A percentile compares a stretch with the other conserved stretches of the same genome.
These are phyloP conservation scores for Ceratorhiza oryzae-sativae DNA, from an alignment of 1,284 basidiomycete species.

Conservation along the genomic window DNA sequence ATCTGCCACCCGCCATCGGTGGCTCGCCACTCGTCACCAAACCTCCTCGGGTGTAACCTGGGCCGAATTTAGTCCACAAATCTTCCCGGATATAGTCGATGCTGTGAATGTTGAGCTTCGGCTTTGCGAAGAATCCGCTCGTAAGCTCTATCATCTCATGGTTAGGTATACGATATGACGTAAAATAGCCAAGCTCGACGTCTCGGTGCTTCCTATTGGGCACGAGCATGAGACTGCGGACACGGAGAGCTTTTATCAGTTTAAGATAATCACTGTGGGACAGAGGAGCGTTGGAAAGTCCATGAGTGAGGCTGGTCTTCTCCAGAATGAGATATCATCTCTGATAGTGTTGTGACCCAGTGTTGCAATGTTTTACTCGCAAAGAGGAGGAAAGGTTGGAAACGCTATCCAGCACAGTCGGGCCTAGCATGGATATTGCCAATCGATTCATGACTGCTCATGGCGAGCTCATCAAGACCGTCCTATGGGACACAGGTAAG, in stretches of 20 bases:
- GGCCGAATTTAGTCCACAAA: conserved; percentile 23
- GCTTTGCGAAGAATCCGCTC: conserved; percentile 22
- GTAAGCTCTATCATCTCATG: neutral
- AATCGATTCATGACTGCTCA: conserved; percentile 32
- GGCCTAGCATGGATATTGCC: conserved; percentile 21
- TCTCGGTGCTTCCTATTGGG: conserved; percentile 29
- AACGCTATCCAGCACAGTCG: conserved; percentile 14
- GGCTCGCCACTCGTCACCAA: conserved; percentile 22
- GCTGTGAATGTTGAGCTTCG: neutral
- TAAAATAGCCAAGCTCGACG: conserved; percentile 34
- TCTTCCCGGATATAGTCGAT: conserved; percentile 6
- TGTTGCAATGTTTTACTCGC: conserved; percentile 27
- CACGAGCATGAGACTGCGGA: conserved; percentile 16
- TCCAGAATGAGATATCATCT: neutral
- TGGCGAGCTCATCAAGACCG: conserved; percentile 23
- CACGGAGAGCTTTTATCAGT: conserved; percentile 8
- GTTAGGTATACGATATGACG: neutral
- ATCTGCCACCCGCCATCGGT: conserved; percentile 2
- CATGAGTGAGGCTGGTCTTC: conserved; percentile 8
- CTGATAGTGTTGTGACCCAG: neutral
- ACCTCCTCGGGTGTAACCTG: conserved; percentile 25
- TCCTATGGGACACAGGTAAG: conserved; percentile 33
- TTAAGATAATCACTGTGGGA: conserved; percentile 33
- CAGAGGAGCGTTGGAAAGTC: conserved; percentile 32
- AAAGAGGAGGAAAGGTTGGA: conserved; percentile 16